Conservation (phyloP, 2,329 filamentous ascomycete species). For the Arthroderma sp. region DNA sequence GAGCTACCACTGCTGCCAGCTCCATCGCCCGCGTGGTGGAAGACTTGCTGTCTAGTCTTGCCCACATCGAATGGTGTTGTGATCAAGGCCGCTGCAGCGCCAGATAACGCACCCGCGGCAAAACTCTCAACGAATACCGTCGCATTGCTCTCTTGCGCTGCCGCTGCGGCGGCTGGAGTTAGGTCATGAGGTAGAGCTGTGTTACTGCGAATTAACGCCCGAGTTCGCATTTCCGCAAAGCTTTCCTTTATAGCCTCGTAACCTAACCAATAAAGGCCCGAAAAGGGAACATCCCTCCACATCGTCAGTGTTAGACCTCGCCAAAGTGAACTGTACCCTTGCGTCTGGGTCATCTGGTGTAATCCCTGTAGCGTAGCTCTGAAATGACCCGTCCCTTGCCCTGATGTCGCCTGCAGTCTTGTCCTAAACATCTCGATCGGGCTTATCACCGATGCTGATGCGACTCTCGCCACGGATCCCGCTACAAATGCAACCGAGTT, state of each 20-base stretch:
- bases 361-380: slow-evolving; percentile 65
- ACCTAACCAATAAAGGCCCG: slow-evolving; percentile 94
- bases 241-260: slow-evolving; percentile 71
- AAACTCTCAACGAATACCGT: slow-evolving; percentile 83
- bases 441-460: slow-evolving; percentile 71
- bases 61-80: slow-evolving; percentile 96
- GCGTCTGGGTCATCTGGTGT: slow-evolving; percentile 60
- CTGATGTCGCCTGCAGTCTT: slow-evolving; percentile 67
- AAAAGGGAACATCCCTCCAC: slow-evolving; percentile 96
- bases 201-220: slow-evolving; percentile 19
- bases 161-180: slow-evolving; percentile 36
- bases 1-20: slow-evolving; percentile 5
- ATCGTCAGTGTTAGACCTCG: slow-evolving; percentile 78
- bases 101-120: slow-evolving; percentile 68
- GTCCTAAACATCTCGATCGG: slow-evolving; percentile 93
- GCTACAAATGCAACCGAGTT: slow-evolving; percentile 67
- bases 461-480: slow-evolving; percentile 61
- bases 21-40: slow-evolving; percentile 43
- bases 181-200: slow-evolving; percentile 1
- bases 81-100: slow-evolving; percentile 70
- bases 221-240: slow-evolving; percentile 53
- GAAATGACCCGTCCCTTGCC: slow-evolving; percentile 52
- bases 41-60: slow-evolving; percentile 86
- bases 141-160: slow-evolving; percentile 53
- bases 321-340: slow-evolving; percentile 78